Evolutionary conservation across 345 rosid genomes (phyloP), one percentile per base, ranked within the genome.

Genomic region (Combretum micranthum): DNA sequence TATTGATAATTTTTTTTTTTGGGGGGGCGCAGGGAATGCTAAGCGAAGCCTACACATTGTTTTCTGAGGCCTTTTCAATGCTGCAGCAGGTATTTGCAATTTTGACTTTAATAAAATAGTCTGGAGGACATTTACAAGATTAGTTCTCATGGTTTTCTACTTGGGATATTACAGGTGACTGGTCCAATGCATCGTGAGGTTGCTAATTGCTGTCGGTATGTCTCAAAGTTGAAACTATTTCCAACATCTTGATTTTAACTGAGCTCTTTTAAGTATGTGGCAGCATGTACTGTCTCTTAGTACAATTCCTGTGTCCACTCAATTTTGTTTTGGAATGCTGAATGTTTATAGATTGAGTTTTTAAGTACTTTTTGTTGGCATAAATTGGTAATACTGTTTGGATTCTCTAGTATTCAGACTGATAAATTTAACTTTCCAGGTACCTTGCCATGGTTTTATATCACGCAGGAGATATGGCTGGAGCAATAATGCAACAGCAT

Each of bases 121-220:
- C 15, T 39, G 42, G 18, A 50, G 44, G 45, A n/a, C n/a, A 20
- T 25, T 39, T 22, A 25, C 49, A 18, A 13, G 16, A 26, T 53
- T 32, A 13, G 11, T 39, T 18, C 9, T 46, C 21, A 10, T 39
- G 14, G 16, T 45, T 20, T 18, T 46, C 5, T 56, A 45, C 54
- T 56, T 4, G 42, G 56, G 54, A 66, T 55, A 50, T 74, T 79
- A 55, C 75, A 93, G 99, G 99, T 94, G 59, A 90, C 99, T 47
- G 99, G 99, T 74, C 99, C 99, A 53, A 87, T 94, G 97, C 97
- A 94, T 71, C 88, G 90, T 47, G 97, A 87, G 76, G 99, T 85
- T 69, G 96, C 97, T 44, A 86, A 87, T 80, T 94, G 99, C 69
- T 94, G 97, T 66, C 69, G 99, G 99, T 94, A 75, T 42, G 58